Evolutionary conservation across 2,329 filamentous ascomycete genomes (phyloP), one percentile per base, ranked within the genome.

Genomic region (Fusarium equiseti): DNA sequence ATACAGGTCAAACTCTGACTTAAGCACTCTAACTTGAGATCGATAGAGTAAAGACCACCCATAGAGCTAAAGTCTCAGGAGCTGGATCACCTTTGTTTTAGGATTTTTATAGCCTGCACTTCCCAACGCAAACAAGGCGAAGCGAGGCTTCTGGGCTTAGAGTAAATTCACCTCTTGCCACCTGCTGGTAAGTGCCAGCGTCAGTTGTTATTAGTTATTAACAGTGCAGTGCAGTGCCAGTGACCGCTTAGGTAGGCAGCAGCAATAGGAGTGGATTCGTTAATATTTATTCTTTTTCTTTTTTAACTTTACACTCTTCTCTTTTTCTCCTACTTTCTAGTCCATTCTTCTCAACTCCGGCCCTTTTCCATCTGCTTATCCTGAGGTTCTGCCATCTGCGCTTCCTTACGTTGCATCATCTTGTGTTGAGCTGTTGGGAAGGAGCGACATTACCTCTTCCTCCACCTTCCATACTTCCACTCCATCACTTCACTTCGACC

Each of bases 341-440:
- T 20, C 10, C 18, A 38, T 7, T 49, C 45, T 48, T 51, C 29
- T 13, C 26, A 35, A n/a, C 15, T 20, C 40, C 10, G 13, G 16
- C 22, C 16, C 24, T 59, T 26, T 31, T n/a, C 59, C 46, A 57
- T 38, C 54, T 35, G 26, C 49, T 42, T 31, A 51, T 38, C 20
- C 26, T 18, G n/a, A 67, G 44, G 49, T 42, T 18, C 24, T 42
- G 24, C 27, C 50, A 53, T 43, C 35, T 35, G 24, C 20, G n/a
- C 44, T 55, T 66, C 44, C 54, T 43, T 20, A n/a, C 49, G n/a
- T 29, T 35, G 24, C 60, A 50, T 50, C 52, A 22, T 43, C 43
- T 24, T 49, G 59, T 22, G 29, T 49, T 44, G 46, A 48, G 24
- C 27, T 31, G 38, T n/a, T 22, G 50, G 59, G 68, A 71, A 71